Conservation (phyloP, 208 protist species). For the Trypanosoma congolense region DNA sequence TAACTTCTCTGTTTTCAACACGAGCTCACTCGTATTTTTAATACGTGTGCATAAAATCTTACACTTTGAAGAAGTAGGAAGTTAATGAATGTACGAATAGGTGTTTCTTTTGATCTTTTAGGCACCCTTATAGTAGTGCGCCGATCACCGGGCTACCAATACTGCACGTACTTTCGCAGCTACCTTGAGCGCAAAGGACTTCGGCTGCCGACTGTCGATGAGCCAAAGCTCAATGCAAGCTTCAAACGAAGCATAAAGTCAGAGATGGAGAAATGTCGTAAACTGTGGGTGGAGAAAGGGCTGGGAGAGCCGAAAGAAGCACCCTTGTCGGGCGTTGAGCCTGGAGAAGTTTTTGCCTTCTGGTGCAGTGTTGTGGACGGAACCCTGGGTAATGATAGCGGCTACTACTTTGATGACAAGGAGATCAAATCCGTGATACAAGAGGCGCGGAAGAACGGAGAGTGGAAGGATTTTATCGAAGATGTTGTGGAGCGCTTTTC, state of each 20-base stretch:
- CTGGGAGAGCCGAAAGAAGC: slow-evolving; percentile 41
- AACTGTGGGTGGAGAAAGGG: slow-evolving; percentile 7
- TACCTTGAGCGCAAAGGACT: slow-evolving; percentile 39
- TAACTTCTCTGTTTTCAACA: too few relatives aligned
- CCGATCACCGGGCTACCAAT: slow-evolving; percentile 55
- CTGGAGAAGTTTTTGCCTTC: slow-evolving; percentile 25
- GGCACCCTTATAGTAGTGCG: slow-evolving; percentile 49
- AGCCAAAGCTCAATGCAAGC: slow-evolving; percentile 2
- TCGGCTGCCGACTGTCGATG: slow-evolving; percentile 7
- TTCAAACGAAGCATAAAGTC: slow-evolving; percentile 7
- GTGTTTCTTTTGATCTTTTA: slow-evolving; percentile 67
- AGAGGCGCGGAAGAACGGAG: not conserved
- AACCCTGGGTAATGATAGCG: slow-evolving; percentile 4
- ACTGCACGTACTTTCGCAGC: slow-evolving; percentile 28
- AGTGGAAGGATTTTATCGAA: slow-evolving; percentile 11
- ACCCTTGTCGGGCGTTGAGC: slow-evolving; percentile 46
- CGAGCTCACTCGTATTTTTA: too few relatives aligned
- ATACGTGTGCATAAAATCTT: too few relatives aligned
- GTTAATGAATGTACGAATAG: slow-evolving; percentile 16
- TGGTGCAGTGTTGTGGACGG: slow-evolving; percentile 42
- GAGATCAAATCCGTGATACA: slow-evolving; percentile 4
- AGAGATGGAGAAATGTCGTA: slow-evolving; percentile 12
- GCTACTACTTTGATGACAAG: slow-evolving; percentile 10
- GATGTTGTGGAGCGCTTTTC: slow-evolving; percentile 23
- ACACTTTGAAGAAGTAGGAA: slow-evolving; percentile 2